Evolutionary conservation across 495 filamentous ascomycete genomes (phyloP), one percentile per base, ranked within the genome.

Genomic region (Neurospora sp.): DNA sequence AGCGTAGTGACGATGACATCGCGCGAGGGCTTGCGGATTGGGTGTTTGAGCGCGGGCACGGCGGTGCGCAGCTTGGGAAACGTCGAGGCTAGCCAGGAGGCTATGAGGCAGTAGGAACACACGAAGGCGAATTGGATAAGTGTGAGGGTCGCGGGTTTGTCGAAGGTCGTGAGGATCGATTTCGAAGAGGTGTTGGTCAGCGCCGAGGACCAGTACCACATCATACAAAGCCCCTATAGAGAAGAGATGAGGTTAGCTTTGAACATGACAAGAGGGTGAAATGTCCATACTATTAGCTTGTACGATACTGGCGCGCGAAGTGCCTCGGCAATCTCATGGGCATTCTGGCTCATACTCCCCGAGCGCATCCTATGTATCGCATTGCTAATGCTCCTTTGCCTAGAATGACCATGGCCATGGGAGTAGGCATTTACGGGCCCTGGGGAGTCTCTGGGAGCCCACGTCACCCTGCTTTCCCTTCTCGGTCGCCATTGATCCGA

Each of bases 141-240:
- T 8, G 96, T 99, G 78, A 99, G 87, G 35, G 96, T 99, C 27
- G 97, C 91, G 12, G 96, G 96, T 80, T 92, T 93, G 40, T 93
- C 90, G 74, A 98, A 94, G 41, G 94, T 91, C 76, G 94, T 98
- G 73, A 99, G 88, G 79, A 99, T 98, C 11, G 94, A 91, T 84
- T 98, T 98, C 44, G 96, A 98, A 72, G 96, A 98, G 0, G 94
- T 97, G 82, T 98, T 99, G 73, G 96, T 97, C 74, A 98, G 84
- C 70, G 96, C 95, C 38, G 96, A 98, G 39, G 93, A 94, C 82
- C 92, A 86, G 82, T 98, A 99, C 96, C 96, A 98, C 76, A 93
- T 83, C 69, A 93, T 78, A 82, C 94, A 97, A 42, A 97, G 89
- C 46, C 86, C 81, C 94, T 97, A 81, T 37, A 70, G 72, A 62